Evolutionary conservation across 345 rosid genomes (phyloP).

Genomic region (Chamaenerion angustifolium): DNA sequence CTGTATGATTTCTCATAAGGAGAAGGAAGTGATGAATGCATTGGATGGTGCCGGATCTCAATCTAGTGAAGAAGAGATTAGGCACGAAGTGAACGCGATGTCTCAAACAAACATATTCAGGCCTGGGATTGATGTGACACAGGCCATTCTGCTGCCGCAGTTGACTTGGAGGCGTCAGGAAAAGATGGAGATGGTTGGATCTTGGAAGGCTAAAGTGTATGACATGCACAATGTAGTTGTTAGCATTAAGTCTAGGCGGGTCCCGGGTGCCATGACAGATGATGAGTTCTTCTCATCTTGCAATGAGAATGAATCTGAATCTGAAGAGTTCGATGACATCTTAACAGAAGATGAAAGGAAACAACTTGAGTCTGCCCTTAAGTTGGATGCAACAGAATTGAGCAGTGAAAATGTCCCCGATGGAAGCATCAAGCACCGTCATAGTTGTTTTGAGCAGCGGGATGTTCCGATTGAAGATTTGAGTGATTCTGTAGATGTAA

Average conservation of each 20-base stretch:
- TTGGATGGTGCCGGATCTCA: conserved; percentile 80
- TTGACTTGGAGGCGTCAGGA: conserved; percentile 90
- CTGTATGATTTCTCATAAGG: conserved; percentile 87
- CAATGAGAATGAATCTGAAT: conserved; percentile 65
- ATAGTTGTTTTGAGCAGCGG: conserved; percentile 63
- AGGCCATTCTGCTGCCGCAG: conserved; percentile 86
- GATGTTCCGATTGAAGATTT: conserved; percentile 60
- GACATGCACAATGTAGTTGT: conserved; percentile 97
- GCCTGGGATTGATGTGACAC: conserved; percentile 91
- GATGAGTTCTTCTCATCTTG: conserved; percentile 71
- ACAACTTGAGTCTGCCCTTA: conserved; percentile 81
- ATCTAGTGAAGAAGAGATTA: conserved; percentile 75
- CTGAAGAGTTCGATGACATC: conserved; percentile 60
- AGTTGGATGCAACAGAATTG: conserved; percentile 54
- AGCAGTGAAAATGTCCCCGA: conserved; percentile 33
- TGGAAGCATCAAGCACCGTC: conserved; percentile 40
- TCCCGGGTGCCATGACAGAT: conserved; percentile 92
- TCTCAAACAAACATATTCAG: conserved; percentile 81
- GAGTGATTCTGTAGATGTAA: conserved; percentile 34
- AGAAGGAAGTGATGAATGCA: conserved; percentile 86
- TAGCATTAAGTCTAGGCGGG: conserved; percentile 78
- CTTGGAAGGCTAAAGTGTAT: conserved; percentile 90
- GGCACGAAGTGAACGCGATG: conserved; percentile 81
- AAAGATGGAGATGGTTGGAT: conserved; percentile 78
- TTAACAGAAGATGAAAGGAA: conserved; percentile 81